phyloP scores from a whole-genome alignment of 75 land plant species.

The Sequoia sempervirens region DNA sequence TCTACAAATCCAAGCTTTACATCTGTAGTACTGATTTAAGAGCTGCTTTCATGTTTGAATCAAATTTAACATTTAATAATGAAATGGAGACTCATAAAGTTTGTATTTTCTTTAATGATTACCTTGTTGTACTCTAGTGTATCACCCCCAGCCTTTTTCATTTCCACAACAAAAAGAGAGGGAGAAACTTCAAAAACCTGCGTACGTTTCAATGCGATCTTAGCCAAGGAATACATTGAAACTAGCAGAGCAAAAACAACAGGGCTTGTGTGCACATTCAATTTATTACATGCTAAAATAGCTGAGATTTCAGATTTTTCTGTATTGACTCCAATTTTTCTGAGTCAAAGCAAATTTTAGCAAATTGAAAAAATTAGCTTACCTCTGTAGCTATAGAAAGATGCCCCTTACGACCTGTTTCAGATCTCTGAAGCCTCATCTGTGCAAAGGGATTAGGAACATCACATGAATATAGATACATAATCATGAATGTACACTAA shows the following conservation, averaged over 20 bases:
- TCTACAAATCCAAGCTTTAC: neutral
- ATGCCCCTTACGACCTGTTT: slow-evolving; percentile 36
- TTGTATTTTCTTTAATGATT: neutral
- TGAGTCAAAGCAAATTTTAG: neutral
- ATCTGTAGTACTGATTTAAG: neutral
- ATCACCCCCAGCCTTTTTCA: slow-evolving; percentile 30
- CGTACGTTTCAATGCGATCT: neutral
- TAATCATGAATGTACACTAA: neutral
- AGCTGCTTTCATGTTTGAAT: neutral
- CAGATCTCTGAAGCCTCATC: slow-evolving; percentile 34
- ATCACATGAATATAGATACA: slow-evolving; percentile 1
- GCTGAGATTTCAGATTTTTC: neutral
- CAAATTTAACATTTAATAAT: neutral
- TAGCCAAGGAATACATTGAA: neutral
- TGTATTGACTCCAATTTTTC: neutral
- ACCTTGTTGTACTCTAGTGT: slow-evolving; percentile 34
- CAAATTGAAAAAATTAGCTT: neutral
- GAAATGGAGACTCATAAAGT: neutral
- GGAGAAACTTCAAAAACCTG: slow-evolving; percentile 45
- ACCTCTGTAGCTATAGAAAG: slow-evolving; percentile 43
- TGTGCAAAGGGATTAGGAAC: neutral
- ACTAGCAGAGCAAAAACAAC: neutral
- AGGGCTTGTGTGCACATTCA: neutral
- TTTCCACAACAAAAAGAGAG: slow-evolving; percentile 32
- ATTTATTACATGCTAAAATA: neutral